phyloP scores from a whole-genome alignment of 228 moss, liverwort and hornwort genomes.

The Sphagnum magellanicum region DNA sequence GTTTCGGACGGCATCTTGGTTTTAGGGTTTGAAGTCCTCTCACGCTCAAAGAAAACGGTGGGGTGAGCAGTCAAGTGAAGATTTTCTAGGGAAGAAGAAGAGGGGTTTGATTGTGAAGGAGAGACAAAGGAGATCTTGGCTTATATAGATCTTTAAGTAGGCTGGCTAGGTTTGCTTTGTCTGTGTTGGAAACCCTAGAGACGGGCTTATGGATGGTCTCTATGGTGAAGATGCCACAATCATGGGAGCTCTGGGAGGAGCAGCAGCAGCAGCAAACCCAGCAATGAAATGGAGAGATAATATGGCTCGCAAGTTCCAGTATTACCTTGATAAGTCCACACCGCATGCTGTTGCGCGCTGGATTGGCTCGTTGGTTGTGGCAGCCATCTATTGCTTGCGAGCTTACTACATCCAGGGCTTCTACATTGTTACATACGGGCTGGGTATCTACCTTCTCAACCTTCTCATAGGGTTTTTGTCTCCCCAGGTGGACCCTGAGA shows the following conservation, averaged over 20 bases:
- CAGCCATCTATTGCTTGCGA: slow-evolving; percentile 82
- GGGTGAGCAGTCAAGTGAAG: too few species aligned
- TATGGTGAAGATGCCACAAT: slow-evolving; percentile 33
- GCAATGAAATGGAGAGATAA: slow-evolving; percentile 86
- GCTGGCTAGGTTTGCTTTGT: too few species aligned
- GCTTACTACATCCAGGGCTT: slow-evolving; percentile 96
- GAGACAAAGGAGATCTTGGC: too few species aligned
- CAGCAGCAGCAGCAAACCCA: slow-evolving; percentile 46
- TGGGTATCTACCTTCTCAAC: slow-evolving; percentile 95
- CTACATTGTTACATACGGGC: slow-evolving; percentile 97
- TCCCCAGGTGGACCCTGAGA: slow-evolving; percentile 97
- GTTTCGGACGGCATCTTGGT: too few species aligned
- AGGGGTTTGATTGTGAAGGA: too few species aligned
- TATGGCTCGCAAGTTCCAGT: slow-evolving; percentile 77
- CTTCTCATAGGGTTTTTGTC: slow-evolving; percentile 96
- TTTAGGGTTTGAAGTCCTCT: too few species aligned
- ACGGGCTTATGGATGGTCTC: slow-evolving; percentile 31
- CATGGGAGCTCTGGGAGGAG: slow-evolving; percentile 21
- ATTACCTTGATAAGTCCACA: slow-evolving; percentile 97
- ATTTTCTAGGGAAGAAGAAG: too few species aligned
- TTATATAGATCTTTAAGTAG: too few species aligned
- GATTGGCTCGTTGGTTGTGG: slow-evolving; percentile 78
- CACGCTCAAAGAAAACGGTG: too few species aligned
- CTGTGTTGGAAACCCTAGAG: not conserved
- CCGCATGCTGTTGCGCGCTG: slow-evolving; percentile 89